Evolutionary conservation across 805 yeast genomes (phyloP).

Genomic region (Saturnispora dispora): DNA sequence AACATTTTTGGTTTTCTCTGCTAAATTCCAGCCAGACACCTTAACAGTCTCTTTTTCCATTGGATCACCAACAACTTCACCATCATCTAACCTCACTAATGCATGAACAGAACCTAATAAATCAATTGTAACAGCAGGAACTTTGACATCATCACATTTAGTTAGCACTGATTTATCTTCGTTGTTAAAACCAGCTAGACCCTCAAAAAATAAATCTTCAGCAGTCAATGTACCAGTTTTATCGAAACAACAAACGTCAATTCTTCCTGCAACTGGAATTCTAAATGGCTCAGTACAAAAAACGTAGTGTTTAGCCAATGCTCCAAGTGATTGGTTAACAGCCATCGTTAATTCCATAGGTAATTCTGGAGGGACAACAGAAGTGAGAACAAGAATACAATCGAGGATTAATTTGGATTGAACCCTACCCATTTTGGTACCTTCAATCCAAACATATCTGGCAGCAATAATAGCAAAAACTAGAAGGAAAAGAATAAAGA

Average conservation of each 20-base stretch:
- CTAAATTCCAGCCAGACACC: constrained; percentile 80
- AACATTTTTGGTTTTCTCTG: constrained; percentile 51
- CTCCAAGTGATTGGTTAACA: constrained; percentile 83
- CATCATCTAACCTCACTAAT: constrained; percentile 86
- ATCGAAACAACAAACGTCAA: constrained; percentile 97
- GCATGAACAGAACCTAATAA: constrained; percentile 96
- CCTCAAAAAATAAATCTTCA: constrained; percentile 93
- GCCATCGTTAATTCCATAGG: constrained; percentile 99
- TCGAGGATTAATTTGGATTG: constrained; percentile 90
- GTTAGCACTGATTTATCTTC: constrained; percentile 47
- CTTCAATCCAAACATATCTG: constrained; percentile 98
- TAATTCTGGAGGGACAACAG: constrained; percentile 97
- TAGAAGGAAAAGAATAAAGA: constrained; percentile 82
- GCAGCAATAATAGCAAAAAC: constrained; percentile 91
- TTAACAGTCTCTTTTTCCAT: constrained; percentile 95
- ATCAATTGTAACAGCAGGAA: constrained; percentile 58
- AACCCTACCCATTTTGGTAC: constrained; percentile 89
- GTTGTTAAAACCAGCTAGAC: constrained; percentile 71
- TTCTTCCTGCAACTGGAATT: constrained; percentile 94
- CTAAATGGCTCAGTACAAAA: constrained; percentile 98
- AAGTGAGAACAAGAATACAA: constrained; percentile 90
- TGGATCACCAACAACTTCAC: constrained; percentile 97
- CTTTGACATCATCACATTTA: constrained; percentile 41
- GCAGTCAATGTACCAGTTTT: constrained; percentile 98
- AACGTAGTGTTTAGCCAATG: constrained; percentile 77